phyloP scores from a whole-genome alignment of 352 stramenopile species.

The Hyaloperonospora brassicae region DNA sequence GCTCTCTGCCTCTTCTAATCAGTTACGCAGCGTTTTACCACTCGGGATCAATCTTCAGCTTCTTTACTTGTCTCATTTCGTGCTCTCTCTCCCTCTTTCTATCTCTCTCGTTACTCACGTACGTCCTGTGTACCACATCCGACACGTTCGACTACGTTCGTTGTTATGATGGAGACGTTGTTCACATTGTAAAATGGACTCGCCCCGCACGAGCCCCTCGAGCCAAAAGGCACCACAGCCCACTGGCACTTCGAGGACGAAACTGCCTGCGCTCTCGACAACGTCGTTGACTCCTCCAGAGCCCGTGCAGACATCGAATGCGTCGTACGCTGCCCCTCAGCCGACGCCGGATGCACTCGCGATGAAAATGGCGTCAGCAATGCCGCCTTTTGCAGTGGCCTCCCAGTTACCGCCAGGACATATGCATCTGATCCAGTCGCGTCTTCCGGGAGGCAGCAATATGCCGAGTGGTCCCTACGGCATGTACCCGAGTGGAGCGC shows the following conservation, averaged over 20 bases:
- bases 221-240: conserved; percentile 2
- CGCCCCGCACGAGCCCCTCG: conserved; percentile 2
- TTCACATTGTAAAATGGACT: neutral
- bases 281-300: conserved; percentile 14
- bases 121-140: no score
- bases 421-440: conserved; percentile 30
- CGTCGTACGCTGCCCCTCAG: conserved; percentile 33
- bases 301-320: conserved; percentile 12
- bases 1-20: no score
- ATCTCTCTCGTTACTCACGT: no score
- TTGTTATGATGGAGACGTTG: no score
- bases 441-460: conserved; percentile 32
- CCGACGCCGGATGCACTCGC: conserved; percentile 23
- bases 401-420: conserved; percentile 32
- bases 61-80: no score
- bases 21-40: no score
- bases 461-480: conserved; percentile 21
- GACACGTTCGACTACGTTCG: no score
- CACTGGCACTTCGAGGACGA: neutral
- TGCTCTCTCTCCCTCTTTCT: no score
- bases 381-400: conserved; percentile 40
- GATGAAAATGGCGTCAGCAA: conserved; percentile 20
- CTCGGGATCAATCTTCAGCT: no score
- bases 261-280: neutral
- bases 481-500: conserved; percentile 12